Percentiles rank a stretch among this genome's conserved stretches.
phyloP scores from a whole-genome alignment of 2,329 filamentous ascomycete genomes.

The Ascocoryne sarcoides region DNA sequence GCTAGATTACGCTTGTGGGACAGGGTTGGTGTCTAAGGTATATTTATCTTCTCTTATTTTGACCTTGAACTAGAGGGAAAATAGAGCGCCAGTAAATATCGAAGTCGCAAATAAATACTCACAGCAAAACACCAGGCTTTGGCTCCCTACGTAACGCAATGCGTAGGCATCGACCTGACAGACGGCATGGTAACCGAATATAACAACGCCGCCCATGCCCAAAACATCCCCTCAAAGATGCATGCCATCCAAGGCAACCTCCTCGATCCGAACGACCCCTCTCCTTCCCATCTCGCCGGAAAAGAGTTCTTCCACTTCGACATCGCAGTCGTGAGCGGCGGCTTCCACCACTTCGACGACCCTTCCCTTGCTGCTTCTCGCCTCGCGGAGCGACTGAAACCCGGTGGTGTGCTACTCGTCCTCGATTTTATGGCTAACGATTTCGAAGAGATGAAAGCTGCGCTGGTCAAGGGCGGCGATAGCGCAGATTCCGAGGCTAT shows the following conservation, averaged over 20 bases:
- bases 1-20: constrained; percentile 73
- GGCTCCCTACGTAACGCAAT: constrained; percentile 51
- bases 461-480: constrained; percentile 4
- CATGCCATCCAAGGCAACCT: constrained; percentile 50
- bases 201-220: constrained; percentile 49
- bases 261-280: constrained; percentile 35
- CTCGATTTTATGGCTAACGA: constrained; percentile 56
- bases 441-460: constrained; percentile 2
- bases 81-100: too few relatives aligned
- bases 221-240: constrained; percentile 48
- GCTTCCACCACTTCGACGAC: constrained; percentile 61
- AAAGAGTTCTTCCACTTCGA: constrained; percentile 61
- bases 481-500: constrained; percentile 27
- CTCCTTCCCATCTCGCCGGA: constrained; percentile 44
- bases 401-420: constrained; percentile 59
- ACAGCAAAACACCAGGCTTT: constrained; percentile 43
- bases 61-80: background rate
- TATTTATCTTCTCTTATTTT: constrained; percentile 19
- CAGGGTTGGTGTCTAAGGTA: constrained; percentile 57
- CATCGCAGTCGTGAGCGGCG: constrained; percentile 51
- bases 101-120: background rate
- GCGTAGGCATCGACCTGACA: constrained; percentile 63
- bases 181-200: constrained; percentile 61
- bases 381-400: constrained; percentile 52
- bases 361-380: constrained; percentile 49